Base-by-base conservation (phyloP, 192 early-diverging fungal species). In the Allomyces arbusculus region DNA sequence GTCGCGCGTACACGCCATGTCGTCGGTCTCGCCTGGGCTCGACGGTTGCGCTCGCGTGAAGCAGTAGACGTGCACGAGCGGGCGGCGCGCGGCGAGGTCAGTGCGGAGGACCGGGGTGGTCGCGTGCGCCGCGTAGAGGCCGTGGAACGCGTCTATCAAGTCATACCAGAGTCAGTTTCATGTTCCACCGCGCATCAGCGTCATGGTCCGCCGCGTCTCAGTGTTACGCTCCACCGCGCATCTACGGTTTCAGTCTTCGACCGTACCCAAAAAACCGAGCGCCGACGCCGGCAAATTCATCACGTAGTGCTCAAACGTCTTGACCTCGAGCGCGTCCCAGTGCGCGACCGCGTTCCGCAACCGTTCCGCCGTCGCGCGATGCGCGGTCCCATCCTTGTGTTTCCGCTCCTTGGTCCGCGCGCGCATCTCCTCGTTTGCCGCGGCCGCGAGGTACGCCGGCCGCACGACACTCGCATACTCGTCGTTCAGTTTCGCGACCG, bases 241-340 rank as follows among this genome's bases (percentile, higher is more conserved):
- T 62, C 63, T 5, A 22, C 66, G 23, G 22, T 23, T n/a, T n/a
- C 16, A 28, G 58, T 64, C 23, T 22, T 61, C n/a, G 11, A 5
- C 24, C 7, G 24, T 76, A 88, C 86, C 89, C 44, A 99, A 72
- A 68, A 99, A 99, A 72, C 95, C 95, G 50, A 97, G 83, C 4
- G 94, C 95, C 10, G 90, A 93, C 4, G 87, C 97, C 0, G 97
- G 97, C 24, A 99, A 78, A 72, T 99, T 99, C 95, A 99, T 97
- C 0, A 99, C 87, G 70, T 92, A 96, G 70, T 99, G 97, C 62
- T 94, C 79, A 68, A 96, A 95, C 11, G 83, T 86, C 58, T 72
- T 74, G 72, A 79, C 80, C 3, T 63, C 65, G 26, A 63, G 33
- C 55, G 61, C 16, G 43, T 62, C 24, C 23, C 65, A 43, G 62